Conservation (phyloP, 768 basidiomycete species). For the Termitomyces sp. region DNA sequence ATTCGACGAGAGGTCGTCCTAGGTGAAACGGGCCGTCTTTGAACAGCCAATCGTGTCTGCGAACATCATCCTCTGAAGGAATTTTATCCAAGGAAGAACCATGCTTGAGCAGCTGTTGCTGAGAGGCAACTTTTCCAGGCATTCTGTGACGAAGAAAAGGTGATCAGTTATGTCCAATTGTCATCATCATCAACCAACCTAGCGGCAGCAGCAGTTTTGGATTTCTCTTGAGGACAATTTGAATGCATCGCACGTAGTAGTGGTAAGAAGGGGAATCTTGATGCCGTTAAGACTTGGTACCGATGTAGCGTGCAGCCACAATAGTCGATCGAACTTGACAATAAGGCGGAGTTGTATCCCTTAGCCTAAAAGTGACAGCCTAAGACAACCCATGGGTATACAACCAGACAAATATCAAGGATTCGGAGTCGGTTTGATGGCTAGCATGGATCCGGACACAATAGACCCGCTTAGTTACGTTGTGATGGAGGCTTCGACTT, state of each 20-base stretch:
- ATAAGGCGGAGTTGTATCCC: not conserved
- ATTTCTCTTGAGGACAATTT: not conserved
- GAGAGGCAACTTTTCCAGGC: not conserved
- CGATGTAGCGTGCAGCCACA: not conserved
- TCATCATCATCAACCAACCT: not conserved
- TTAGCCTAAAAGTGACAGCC: not conserved
- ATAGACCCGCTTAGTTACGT: not conserved
- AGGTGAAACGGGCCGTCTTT: not conserved
- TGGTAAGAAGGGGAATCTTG: not conserved
- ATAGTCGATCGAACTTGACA: not conserved
- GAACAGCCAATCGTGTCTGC: constrained; percentile 1
- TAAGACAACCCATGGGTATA: not conserved
- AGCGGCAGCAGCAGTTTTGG: not conserved
- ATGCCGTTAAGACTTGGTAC: not conserved
- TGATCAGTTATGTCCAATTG: not conserved
- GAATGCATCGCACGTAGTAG: not conserved
- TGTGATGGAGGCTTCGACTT: not conserved
- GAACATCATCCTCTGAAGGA: not conserved
- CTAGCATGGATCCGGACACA: not conserved
- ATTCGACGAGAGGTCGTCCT: not conserved
- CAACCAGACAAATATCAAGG: not conserved
- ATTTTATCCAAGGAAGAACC: not conserved
- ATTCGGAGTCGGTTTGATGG: not conserved
- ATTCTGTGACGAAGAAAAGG: not conserved
- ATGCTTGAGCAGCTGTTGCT: not conserved